These are phyloP conservation scores for Collybia mongolica DNA, from an alignment of 768 basidiomycete species.

Conservation along the genomic window DNA sequence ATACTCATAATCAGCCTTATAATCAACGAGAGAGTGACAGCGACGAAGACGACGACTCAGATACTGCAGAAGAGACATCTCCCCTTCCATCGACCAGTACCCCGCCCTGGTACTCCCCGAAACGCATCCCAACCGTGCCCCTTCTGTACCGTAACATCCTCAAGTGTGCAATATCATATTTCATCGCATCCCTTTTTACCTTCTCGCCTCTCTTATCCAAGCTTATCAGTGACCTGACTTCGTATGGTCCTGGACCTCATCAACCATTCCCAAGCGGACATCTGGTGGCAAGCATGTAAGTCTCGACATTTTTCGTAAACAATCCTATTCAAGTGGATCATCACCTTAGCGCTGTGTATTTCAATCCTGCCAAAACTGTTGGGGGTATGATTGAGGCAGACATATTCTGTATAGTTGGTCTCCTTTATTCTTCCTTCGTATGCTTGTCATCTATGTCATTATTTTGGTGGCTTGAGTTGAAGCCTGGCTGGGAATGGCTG, in stretches of 20 bases:
- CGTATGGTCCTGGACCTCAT: constrained; percentile 45
- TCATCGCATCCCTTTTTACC: constrained; percentile 89
- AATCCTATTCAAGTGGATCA: not conserved
- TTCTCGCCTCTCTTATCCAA: constrained; percentile 76
- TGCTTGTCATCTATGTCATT: constrained; percentile 75
- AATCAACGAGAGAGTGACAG: constrained; percentile 2
- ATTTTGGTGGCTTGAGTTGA: constrained; percentile 77
- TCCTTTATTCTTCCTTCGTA: constrained; percentile 70
- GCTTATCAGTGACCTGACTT: constrained; percentile 60
- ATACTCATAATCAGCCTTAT: not conserved
- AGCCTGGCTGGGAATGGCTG: constrained; percentile 68
- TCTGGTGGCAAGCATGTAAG: constrained; percentile 91
- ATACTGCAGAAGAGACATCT: constrained; percentile 8
- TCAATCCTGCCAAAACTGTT: constrained; percentile 89
- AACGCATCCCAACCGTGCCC: constrained; percentile 38
- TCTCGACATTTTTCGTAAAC: constrained; percentile 8
- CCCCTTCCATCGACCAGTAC: constrained; percentile 5
- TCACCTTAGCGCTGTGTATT: constrained; percentile 69
- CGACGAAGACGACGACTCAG: constrained; percentile 19
- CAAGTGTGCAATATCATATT: constrained; percentile 91
- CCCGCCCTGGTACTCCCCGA: constrained; percentile 13
- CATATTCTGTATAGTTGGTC: constrained; percentile 69
- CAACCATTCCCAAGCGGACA: constrained; percentile 80
- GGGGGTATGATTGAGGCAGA: constrained; percentile 94
- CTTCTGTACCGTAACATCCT: constrained; percentile 68